Evolutionary conservation across 441 rosid species (phyloP), one percentile per base, ranked within the genome.

Genomic region (Adansonia madagascariensis): DNA sequence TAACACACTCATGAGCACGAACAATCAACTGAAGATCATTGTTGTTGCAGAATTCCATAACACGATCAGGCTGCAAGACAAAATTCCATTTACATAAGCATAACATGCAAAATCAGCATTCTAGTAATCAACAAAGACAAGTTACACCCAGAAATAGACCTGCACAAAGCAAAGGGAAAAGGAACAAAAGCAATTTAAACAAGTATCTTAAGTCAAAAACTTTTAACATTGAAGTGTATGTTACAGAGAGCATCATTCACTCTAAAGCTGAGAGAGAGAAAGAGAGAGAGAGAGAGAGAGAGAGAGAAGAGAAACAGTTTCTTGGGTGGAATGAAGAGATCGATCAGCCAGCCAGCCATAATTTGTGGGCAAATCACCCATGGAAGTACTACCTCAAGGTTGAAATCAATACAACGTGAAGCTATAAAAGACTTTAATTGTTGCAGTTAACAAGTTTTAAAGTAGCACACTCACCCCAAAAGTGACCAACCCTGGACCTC

Each of bases 401-500:
- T 65, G 50, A 65, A 41, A 47, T 47, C 17, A 49, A 69, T 66
- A 3, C 14, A 10, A 47, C 53, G 18, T 44, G 53, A 12, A 10
- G 4, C 53, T 0, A 43, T 14, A 66, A 46, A 66, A 18, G 31
- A 44, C 52, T 8, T 44, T 0, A 43, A 18, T 17, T 2, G 53
- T 8, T n/a, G 14, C 7, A 31, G 47, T 35, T 71, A 31, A 31
- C 35, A 31, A 5, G 15, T 2, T 31, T 71, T n/a, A 6, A 62
- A 31, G 71, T 35, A 75, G 27, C 57, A 52, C 62, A 88, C 97
- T 86, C 77, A 96, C 99, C 91, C 99, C 99, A 5, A 94, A 96
- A 50, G 99, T 96, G 75, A 94, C 99, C 86, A 94, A 85, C 64
- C 99, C 99, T 17, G 99, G 98, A 73, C 99, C 99, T 88, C 99